Evolutionary conservation across 2,329 filamentous ascomycete species (phyloP).

Genomic region (Beauveria asiatica): DNA sequence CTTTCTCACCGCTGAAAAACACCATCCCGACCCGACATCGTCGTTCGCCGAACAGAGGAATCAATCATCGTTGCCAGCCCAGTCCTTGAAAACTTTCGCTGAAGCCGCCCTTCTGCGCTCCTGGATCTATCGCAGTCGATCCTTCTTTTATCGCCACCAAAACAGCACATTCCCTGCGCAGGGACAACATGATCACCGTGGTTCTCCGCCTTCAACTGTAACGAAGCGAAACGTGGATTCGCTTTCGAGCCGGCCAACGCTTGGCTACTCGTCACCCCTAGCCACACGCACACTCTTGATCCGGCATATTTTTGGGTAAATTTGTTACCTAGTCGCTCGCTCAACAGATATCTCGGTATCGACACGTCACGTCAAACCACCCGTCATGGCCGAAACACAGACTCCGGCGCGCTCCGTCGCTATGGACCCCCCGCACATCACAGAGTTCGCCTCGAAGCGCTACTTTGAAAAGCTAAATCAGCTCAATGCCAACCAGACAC

Average conservation of each 20-base stretch:
- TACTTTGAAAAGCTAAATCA: slow-evolving; percentile 55
- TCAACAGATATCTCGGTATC: slow-evolving; percentile 9
- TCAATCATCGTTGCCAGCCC: not conserved
- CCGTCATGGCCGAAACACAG: slow-evolving; percentile 26
- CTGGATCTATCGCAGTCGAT: not conserved
- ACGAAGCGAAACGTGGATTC: slow-evolving; percentile 5
- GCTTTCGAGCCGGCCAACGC: slow-evolving; percentile 11
- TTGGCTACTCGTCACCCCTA: slow-evolving; percentile 6
- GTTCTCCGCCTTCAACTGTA: not conserved
- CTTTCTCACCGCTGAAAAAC: not conserved
- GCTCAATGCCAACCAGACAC: slow-evolving; percentile 39
- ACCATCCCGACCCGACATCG: not conserved
- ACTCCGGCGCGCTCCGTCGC: slow-evolving; percentile 21
- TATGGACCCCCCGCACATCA: slow-evolving; percentile 56
- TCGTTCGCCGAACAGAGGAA: not conserved
- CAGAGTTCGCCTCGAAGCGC: slow-evolving; percentile 57
- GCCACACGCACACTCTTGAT: slow-evolving; percentile 1
- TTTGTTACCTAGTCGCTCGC: slow-evolving; percentile 17
- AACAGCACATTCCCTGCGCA: not conserved
- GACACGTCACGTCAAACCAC: not conserved
- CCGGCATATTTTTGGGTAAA: slow-evolving; percentile 12
- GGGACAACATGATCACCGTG: slow-evolving; percentile 9
- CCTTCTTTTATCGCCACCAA: not conserved
- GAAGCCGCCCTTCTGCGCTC: not conserved
- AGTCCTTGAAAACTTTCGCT: not conserved